Conservation (phyloP, 2,329 filamentous ascomycete genomes). For the Calonectria fujianensis region DNA sequence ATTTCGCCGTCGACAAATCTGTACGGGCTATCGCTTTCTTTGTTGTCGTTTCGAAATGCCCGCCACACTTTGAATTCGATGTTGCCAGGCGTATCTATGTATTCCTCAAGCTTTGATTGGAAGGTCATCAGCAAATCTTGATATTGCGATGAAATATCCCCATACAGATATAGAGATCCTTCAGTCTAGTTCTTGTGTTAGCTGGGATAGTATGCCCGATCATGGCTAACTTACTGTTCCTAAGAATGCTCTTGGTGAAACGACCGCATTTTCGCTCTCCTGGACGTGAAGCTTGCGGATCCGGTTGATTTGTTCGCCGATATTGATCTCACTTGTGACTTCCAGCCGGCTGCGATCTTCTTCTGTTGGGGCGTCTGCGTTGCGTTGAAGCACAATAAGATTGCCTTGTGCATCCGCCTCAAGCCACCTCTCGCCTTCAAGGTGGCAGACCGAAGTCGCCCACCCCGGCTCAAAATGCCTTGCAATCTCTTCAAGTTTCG, state of each 20-base stretch:
- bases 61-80: constrained; percentile 87
- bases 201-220: background rate
- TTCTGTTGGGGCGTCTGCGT: constrained; percentile 81
- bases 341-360: constrained; percentile 84
- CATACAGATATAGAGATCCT: constrained; percentile 93
- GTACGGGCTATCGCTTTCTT: constrained; percentile 85
- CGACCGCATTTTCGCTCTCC: constrained; percentile 77
- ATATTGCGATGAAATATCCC: constrained; percentile 81
- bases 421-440: constrained; percentile 85
- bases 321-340: constrained; percentile 85
- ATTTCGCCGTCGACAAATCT: constrained; percentile 95
- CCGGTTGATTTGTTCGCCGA: constrained; percentile 95
- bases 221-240: constrained; percentile 81
- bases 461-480: constrained; percentile 89
- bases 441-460: constrained; percentile 84
- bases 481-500: constrained; percentile 82
- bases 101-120: constrained; percentile 81
- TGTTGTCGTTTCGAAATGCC: constrained; percentile 85
- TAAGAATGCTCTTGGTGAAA: constrained; percentile 89
- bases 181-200: constrained; percentile 77
- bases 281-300: constrained; percentile 85
- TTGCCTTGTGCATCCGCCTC: constrained; percentile 93
- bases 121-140: constrained; percentile 89
- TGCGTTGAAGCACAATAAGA: constrained; percentile 85
- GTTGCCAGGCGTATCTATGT: constrained; percentile 81